Evolutionary conservation across 768 basidiomycete species (phyloP), one percentile per base, ranked within the genome.

Genomic region (Rhodotorula diobovata): DNA sequence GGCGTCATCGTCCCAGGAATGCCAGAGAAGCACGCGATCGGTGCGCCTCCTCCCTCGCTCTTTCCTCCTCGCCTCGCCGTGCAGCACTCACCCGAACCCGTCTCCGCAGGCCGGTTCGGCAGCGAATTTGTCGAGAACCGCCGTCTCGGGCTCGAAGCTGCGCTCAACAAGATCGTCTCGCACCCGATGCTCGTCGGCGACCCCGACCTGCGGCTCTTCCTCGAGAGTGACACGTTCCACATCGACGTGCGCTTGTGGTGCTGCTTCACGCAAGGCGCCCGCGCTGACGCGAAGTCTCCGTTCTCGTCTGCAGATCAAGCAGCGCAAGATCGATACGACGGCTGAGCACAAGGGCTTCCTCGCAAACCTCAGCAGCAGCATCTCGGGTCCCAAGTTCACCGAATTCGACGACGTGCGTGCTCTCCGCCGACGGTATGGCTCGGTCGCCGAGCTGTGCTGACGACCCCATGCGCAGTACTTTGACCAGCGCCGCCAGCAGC

Each of bases 1-100:
- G 96, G 96, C 16, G 93, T 98, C 4, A 89, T 98, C 50, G 93
- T 99, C 0, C 96, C 96, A 15, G 95, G 95, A 0, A 90, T 90
- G 11, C 96, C 96, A 0, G 96, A 95, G 80, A 99, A 99, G 84
- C 91, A 89, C 71, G 83, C 91, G 0, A 91, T 96, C 76, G 93
- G 82, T 76, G 51, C 34, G 78, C 71, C 34, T 28, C 23, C 21
- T 39, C 56, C 9, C 20, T 37, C 20, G 10, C 4, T 10, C 28
- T 16, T 2, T n/a, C n/a, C n/a, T n/a, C n/a, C n/a, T n/a, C n/a
- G n/a, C n/a, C 50, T 20, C 8, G 11, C 25, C 30, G 0, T 32
- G 41, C 62, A 45, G 28, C 4, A 9, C 41, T 25, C 25, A 23
- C 65, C 20, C 37, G 28, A 46, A 15, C 2, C 2, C 41, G 11